These are phyloP conservation scores for Pseudovirgaria hyperparasitica DNA, from an alignment of 2,329 filamentous ascomycete species.

Conservation along the genomic window DNA sequence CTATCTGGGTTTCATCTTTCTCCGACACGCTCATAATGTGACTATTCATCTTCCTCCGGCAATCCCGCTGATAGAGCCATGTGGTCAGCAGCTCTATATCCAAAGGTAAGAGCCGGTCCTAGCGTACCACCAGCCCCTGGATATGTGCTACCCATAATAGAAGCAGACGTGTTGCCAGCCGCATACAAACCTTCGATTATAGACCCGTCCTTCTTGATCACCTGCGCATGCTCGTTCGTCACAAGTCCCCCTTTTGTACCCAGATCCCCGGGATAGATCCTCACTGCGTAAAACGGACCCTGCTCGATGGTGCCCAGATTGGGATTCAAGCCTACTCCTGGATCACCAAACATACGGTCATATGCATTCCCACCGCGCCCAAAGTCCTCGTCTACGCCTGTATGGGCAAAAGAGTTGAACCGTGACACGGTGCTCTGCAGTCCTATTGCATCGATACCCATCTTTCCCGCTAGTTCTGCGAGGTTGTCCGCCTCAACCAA, in stretches of 20 bases:
- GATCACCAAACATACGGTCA: constrained; percentile 21
- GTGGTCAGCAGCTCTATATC: constrained; percentile 9
- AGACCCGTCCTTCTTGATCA: constrained; percentile 9
- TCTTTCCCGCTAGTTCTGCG: constrained; percentile 12
- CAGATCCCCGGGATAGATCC: constrained; percentile 24
- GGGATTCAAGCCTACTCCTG: constrained; percentile 14
- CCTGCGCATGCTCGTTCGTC: constrained; percentile 20
- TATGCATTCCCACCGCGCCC: constrained; percentile 19
- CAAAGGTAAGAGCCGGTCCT: constrained; percentile 25
- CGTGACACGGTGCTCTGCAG: constrained; percentile 13
- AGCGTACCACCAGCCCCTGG: constrained; percentile 22
- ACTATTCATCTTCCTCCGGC: too few species aligned
- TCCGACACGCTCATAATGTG: too few species aligned
- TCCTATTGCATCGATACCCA: constrained; percentile 9
- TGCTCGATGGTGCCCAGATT: constrained; percentile 17
- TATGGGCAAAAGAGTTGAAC: constrained; percentile 17
- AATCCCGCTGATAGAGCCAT: too few species aligned
- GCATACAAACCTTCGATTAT: constrained; percentile 22
- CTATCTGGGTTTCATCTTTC: too few species aligned
- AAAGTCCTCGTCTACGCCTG: constrained; percentile 22
- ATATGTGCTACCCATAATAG: constrained; percentile 23
- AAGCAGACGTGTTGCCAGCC: constrained; percentile 20
- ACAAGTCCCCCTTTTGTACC: constrained; percentile 26
- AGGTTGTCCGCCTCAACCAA: constrained; percentile 13
- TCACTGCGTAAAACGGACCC: constrained; percentile 21